Evolutionary conservation across 306 rosid genomes (phyloP), one percentile per base, ranked within the genome.

Genomic region (Rosa persica): DNA sequence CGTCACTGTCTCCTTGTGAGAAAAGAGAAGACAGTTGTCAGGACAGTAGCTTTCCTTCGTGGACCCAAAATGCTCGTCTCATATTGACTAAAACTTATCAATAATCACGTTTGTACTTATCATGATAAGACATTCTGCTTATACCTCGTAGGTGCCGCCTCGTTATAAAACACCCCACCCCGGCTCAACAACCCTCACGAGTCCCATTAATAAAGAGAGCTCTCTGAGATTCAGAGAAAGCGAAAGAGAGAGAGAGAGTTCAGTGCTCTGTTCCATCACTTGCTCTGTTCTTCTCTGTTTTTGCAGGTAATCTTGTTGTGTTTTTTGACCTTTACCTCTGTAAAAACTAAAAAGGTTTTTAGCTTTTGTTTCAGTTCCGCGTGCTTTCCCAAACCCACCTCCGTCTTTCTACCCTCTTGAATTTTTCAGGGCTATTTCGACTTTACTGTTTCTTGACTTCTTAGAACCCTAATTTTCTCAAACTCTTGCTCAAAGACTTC

Each of bases 71-170:
- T 34, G 15, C 58, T 42, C 46, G 52, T 58, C 44, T 3, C 46
- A 23, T 48, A 49, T 11, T 20, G 0, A 5, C 7, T n/a, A 4
- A 7, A 0, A 1, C 75, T 52, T 76, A 70, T 39, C 39, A 7
- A 77, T 51, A 57, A 19, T 49, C 9, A 0, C 0, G 0, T n/a
- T n/a, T 0, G 0, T 0, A 25, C 54, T 55, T 80, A 80, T 77
- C 74, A 42, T 30, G 58, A 70, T 73, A 80, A 27, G 70, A 1
- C 0, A 0, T 0, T 0, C 0, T 0, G 12, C 79, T 23, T 66
- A 66, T 49, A 12, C 82, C 78, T 80, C 84, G 76, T 42, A 9
- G 43, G 67, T 25, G 44, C 82, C 82, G 80, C 78, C 75, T 58
- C 36, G 4, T 5, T 43, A 0, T 77, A 12, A 75, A 70, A 62